phyloP scores from a whole-genome alignment of 768 basidiomycete genomes.

The Gloeophyllum trabeum region DNA sequence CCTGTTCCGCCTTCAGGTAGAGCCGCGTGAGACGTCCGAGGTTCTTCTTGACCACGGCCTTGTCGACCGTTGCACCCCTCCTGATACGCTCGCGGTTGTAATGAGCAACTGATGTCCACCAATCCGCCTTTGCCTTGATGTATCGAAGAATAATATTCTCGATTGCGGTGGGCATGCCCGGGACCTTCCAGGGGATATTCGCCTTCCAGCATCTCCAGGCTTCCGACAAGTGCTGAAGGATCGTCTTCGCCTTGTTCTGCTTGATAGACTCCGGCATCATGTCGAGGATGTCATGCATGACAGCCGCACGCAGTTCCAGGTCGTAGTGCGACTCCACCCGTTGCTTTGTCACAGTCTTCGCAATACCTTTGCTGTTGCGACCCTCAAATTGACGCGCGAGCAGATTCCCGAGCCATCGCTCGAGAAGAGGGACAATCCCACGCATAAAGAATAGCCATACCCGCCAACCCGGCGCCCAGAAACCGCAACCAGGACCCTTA shows the following conservation, averaged over 20 bases:
- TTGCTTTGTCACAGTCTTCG: conserved; percentile 98
- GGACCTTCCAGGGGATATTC: conserved; percentile 99
- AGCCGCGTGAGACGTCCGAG: conserved; percentile 94
- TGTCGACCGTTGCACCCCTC: conserved; percentile 94
- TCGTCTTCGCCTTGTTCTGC: conserved; percentile 99
- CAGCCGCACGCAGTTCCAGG: conserved; percentile 91
- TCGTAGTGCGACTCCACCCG: conserved; percentile 99
- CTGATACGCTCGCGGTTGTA: conserved; percentile 97
- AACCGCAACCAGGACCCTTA: conserved; percentile 97
- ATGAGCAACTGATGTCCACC: conserved; percentile 98
- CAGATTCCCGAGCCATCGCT: conserved; percentile 96
- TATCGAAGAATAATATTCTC: conserved; percentile 98
- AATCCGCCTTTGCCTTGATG: conserved; percentile 98
- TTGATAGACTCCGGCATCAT: conserved; percentile 99
- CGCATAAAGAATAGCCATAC: conserved; percentile 99
- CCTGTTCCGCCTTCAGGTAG: conserved; percentile 98
- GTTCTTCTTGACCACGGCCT: conserved; percentile 99
- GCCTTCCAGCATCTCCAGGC: conserved; percentile 99
- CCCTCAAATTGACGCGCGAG: conserved; percentile 98
- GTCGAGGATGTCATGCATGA: conserved; percentile 99
- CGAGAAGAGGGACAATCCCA: conserved; percentile 93
- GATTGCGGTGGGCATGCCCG: conserved; percentile 98
- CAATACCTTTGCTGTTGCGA: conserved; percentile 90
- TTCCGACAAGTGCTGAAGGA: conserved; percentile 94
- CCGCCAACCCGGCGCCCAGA: conserved; percentile 99